These are phyloP conservation scores for Arthrobotrys entomopaga DNA, from an alignment of 2,329 filamentous ascomycete genomes.

Conservation along the genomic window DNA sequence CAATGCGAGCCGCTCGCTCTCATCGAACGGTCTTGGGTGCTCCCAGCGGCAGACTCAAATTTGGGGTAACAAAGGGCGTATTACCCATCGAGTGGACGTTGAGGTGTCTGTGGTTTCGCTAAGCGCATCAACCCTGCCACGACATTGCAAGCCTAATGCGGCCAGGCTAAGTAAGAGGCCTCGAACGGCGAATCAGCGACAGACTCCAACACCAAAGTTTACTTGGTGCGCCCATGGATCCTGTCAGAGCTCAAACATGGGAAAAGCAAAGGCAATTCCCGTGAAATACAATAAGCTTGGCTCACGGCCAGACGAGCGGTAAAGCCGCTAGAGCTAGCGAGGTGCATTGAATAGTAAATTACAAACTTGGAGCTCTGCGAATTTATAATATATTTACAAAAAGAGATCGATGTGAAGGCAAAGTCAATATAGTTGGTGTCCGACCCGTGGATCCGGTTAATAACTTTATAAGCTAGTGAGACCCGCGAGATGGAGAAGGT, in stretches of 20 bases:
- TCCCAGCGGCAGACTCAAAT: not conserved
- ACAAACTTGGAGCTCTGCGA: not conserved
- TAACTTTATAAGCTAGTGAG: conserved; percentile 5
- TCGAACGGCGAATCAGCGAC: conserved; percentile 33
- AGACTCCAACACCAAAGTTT: conserved; percentile 30
- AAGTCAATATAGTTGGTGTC: too few relatives aligned
- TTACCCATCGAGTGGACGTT: not conserved
- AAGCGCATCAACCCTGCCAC: conserved; percentile 34
- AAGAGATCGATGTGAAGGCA: too few relatives aligned
- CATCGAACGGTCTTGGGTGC: not conserved
- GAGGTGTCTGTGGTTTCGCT: conserved; percentile 41
- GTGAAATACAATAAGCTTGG: not conserved
- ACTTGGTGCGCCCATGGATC: conserved; percentile 19
- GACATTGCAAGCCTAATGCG: conserved; percentile 23
- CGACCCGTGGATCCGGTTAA: too few relatives aligned
- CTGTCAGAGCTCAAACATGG: conserved; percentile 34
- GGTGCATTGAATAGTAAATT: not conserved
- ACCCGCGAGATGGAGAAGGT: not conserved
- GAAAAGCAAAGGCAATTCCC: too few relatives aligned
- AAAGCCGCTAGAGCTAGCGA: too few relatives aligned
- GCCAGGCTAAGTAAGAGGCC: not conserved
- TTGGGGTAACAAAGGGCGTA: conserved; percentile 6
- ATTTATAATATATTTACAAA: too few relatives aligned
- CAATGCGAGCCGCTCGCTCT: too few relatives aligned
- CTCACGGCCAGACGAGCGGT: not conserved